Evolutionary conservation across 306 rosid genomes (phyloP).

Genomic region (Rosa lucieae): DNA sequence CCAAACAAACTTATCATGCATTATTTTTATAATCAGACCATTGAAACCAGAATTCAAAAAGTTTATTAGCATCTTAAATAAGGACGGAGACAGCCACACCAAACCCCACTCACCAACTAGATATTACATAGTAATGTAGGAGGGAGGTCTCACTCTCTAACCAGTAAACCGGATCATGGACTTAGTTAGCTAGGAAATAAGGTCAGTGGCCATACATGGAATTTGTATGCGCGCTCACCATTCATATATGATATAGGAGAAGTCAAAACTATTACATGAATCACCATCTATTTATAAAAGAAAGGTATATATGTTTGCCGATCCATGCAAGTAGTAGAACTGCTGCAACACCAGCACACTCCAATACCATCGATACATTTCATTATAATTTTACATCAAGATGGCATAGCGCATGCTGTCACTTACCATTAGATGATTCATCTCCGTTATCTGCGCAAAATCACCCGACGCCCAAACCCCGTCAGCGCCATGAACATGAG

Average conservation of each 20-base stretch:
- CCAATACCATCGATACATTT: background rate
- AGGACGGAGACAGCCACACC: conserved; percentile 7
- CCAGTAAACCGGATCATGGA: background rate
- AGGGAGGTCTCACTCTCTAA: background rate
- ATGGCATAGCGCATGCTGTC: conserved; percentile 98
- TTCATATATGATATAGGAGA: background rate
- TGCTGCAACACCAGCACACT: background rate
- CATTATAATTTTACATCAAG: conserved; percentile 55
- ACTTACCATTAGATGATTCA: conserved; percentile 89
- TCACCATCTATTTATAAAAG: background rate
- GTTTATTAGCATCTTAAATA: background rate
- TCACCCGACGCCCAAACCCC: conserved; percentile 71
- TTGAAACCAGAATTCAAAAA: background rate
- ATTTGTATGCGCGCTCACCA: background rate
- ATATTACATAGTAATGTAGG: background rate
- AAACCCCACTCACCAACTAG: background rate
- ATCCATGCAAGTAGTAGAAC: conserved; percentile 1
- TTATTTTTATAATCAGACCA: background rate
- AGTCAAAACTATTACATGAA: background rate
- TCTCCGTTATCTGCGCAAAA: conserved; percentile 64
- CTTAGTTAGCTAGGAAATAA: background rate
- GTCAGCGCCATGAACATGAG: conserved; percentile 56
- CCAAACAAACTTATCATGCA: background rate
- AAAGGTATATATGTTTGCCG: background rate
- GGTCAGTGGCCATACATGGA: background rate